Conservation (phyloP, 148 eudicot species). For the Chenopodium berlandieri region DNA sequence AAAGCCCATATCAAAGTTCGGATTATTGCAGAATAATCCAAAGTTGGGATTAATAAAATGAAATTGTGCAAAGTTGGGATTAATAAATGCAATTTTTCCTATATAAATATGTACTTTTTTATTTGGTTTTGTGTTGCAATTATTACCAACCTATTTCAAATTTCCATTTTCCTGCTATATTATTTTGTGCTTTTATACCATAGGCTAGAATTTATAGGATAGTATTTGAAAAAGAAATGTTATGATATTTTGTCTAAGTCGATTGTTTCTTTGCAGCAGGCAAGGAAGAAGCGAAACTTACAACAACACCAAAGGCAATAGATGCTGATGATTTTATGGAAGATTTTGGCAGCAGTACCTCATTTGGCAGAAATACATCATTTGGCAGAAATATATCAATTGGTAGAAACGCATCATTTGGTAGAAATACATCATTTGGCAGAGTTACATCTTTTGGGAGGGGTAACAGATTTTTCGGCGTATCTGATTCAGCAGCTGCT, state of each 20-base stretch:
- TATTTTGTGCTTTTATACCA: neutral
- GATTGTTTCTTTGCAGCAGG: slow-evolving; percentile 12
- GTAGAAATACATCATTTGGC: too few species aligned
- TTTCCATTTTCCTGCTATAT: neutral
- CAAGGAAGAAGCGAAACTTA: slow-evolving; percentile 48
- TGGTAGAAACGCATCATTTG: too few species aligned
- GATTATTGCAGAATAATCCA: too few species aligned
- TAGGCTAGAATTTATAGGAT: neutral
- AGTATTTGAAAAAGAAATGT: neutral
- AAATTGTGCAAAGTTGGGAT: too few species aligned
- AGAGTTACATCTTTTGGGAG: slow-evolving; percentile 1
- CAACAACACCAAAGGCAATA: slow-evolving; percentile 36
- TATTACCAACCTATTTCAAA: neutral
- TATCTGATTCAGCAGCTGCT: slow-evolving; percentile 53
- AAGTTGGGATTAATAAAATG: too few species aligned
- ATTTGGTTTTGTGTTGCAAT: neutral
- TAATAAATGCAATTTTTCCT: too few species aligned
- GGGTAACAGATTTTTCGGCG: slow-evolving; percentile 61
- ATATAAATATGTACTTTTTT: neutral
- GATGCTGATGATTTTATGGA: slow-evolving; percentile 52
- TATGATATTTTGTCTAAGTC: neutral
- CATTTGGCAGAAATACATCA: neutral
- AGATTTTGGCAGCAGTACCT: slow-evolving; percentile 19
- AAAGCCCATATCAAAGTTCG: too few species aligned
- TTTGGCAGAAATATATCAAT: too few species aligned